Percentiles rank a stretch among this genome's conserved stretches.
phyloP scores from a whole-genome alignment of 176 grass and related monocot species.

The Urochloa ruziziensis region DNA sequence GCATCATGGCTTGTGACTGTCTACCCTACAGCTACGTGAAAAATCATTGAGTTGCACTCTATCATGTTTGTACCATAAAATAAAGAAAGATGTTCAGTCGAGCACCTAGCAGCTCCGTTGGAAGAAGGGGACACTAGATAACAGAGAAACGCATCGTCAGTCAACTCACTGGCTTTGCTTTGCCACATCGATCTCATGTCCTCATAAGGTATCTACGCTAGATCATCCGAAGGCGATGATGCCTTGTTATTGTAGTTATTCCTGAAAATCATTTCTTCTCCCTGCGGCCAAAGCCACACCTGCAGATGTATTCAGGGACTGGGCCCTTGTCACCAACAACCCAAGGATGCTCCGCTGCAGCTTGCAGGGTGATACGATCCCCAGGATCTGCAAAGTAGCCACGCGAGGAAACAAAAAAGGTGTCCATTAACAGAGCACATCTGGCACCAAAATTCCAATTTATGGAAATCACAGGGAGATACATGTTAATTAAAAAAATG shows the following conservation, averaged over 20 bases:
- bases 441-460: background rate
- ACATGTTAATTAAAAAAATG: background rate
- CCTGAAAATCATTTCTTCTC: constrained; percentile 8
- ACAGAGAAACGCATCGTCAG: background rate
- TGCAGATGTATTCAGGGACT: constrained; percentile 60
- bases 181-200: too few relatives aligned
- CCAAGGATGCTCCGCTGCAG: constrained; percentile 74
- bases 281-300: constrained; percentile 52
- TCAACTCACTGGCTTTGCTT: constrained; percentile 28
- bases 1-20: background rate
- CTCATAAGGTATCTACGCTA: constrained; percentile 29
- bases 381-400: constrained; percentile 49
- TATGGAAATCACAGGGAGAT: background rate
- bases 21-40: background rate
- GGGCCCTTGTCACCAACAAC: constrained; percentile 59
- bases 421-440: background rate
- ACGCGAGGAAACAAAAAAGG: background rate
- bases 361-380: constrained; percentile 64
- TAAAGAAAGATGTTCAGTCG: background rate
- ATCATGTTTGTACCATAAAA: constrained; percentile 19
- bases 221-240: background rate
- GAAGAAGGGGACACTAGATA: background rate
- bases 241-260: constrained; percentile 14
- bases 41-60: background rate
- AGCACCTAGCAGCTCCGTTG: background rate